phyloP scores from a whole-genome alignment of 352 stramenopile species.

The Aphanomyces stellatus region DNA sequence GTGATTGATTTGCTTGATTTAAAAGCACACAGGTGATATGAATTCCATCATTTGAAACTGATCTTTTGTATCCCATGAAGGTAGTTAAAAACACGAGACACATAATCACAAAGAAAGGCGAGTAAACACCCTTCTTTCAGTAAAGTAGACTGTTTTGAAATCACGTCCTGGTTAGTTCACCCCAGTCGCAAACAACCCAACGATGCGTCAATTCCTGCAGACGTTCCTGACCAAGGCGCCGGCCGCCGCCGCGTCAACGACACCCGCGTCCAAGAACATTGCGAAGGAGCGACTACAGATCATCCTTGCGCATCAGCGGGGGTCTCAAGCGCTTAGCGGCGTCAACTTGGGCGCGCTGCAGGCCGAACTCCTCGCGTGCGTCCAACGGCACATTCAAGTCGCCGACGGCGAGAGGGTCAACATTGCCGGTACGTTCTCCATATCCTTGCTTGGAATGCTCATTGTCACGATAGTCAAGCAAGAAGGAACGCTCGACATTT shows the following conservation, averaged over 20 bases:
- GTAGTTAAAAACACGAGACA: no score
- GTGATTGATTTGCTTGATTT: no score
- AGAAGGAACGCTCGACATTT: constrained; percentile 81
- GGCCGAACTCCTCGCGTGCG: constrained; percentile 74
- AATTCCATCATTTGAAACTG: no score
- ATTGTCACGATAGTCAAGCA: constrained; percentile 54
- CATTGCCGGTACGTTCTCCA: constrained; percentile 50
- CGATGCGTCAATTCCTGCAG: constrained; percentile 20
- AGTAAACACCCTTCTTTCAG: no score
- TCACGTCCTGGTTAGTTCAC: no score
- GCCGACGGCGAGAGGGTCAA: constrained; percentile 83
- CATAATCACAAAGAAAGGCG: no score
- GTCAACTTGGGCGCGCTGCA: constrained; percentile 74
- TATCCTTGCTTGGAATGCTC: not conserved
- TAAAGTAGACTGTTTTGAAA: no score
- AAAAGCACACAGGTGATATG: no score
- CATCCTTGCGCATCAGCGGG: constrained; percentile 81
- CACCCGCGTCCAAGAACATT: constrained; percentile 59
- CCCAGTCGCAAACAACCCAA: no score
- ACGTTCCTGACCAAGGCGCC: constrained; percentile 21
- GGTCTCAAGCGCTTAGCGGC: constrained; percentile 71
- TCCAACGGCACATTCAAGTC: constrained; percentile 82
- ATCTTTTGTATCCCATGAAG: no score
- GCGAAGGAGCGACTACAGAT: constrained; percentile 85
- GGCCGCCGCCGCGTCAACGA: constrained; percentile 19